Base-by-base conservation (phyloP, 2,329 filamentous ascomycete species). In the Albophoma yamanashiensis region DNA sequence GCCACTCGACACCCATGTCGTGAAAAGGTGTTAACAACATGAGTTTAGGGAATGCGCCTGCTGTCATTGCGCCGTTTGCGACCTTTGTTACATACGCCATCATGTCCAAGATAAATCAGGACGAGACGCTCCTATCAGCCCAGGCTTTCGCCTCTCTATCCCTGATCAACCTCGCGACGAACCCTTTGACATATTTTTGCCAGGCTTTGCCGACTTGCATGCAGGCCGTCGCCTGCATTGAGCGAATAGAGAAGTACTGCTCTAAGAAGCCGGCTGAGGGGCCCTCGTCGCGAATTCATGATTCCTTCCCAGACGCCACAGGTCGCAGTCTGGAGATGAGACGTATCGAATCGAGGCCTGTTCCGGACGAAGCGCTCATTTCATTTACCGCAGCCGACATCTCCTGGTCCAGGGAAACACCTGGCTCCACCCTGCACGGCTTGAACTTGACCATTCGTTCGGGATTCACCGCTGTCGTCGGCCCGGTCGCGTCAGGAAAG, bases 401-500 rank as follows among this genome's bases (percentile, higher is more conserved):
- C 12, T 45, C 40, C 15, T 57, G 56, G 56, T 20, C 39, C 25
- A 9, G 36, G 25, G 56, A 36, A 38, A 6, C 25, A 7, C 5
- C 56, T 31, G 42, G 38, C 27, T 4, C 25, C 0, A 20, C 34
- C n/a, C 12, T 57, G 56, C 56, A 36, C 38, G 6, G 9, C 12
- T 11, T 57, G 3, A 47, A 45, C 20, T 47, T 57, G 27, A 47
- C 25, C 5, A n/a, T 57, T 2, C 11, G 12, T 15, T 47, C 56
- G 12, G 56, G 56, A 22, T 57, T 57, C 20, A 57, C 56, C 20
- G 39, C 56, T 31, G 47, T 57, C 20, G 8, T 25, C 39, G 56
- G 56, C 27, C 56, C 56, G 15, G 56, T 57, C 31, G 56, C 56
- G n/a, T 57, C 56, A 20, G 56, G 56, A 12, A 57, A 57, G 42